These are phyloP conservation scores for Adansonia gregorii DNA, from an alignment of 441 rosid genomes.

Conservation along the genomic window DNA sequence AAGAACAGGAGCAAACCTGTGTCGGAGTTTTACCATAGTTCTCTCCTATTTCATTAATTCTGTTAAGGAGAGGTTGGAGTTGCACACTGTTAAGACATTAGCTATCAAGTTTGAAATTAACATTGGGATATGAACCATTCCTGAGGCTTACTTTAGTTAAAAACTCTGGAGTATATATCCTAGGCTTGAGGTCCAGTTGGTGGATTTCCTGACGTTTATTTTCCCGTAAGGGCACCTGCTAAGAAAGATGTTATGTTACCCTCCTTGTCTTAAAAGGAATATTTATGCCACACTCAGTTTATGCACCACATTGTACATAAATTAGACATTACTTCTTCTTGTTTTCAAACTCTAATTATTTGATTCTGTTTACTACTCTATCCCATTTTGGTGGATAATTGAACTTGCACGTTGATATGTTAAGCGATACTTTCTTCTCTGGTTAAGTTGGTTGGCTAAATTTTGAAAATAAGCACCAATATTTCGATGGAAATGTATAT, in stretches of 20 bases:
- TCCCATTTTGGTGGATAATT: neutral
- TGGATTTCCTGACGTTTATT: conserved; percentile 84
- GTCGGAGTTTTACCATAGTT: conserved; percentile 69
- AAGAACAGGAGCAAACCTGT: conserved; percentile 52
- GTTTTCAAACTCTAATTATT: neutral
- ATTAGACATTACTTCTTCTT: neutral
- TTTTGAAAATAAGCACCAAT: neutral
- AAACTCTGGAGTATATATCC: conserved; percentile 74
- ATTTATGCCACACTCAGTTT: neutral
- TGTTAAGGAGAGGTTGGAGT: conserved; percentile 80
- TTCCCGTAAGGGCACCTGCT: conserved; percentile 90
- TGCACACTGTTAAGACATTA: conserved; percentile 39
- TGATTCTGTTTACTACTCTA: neutral
- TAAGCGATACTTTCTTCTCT: neutral
- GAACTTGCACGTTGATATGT: neutral
- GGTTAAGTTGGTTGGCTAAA: neutral
- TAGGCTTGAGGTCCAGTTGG: conserved; percentile 87
- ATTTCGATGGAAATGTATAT: neutral
- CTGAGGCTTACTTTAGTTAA: conserved; percentile 55
- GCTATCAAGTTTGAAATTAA: neutral
- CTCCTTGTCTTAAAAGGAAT: neutral
- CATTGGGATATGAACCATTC: neutral
- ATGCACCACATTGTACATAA: neutral
- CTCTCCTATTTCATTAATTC: conserved; percentile 72
- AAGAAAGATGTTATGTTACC: neutral